phyloP scores from a whole-genome alignment of 169 alveolate species.

The Cryptosporidium meleagridis region DNA sequence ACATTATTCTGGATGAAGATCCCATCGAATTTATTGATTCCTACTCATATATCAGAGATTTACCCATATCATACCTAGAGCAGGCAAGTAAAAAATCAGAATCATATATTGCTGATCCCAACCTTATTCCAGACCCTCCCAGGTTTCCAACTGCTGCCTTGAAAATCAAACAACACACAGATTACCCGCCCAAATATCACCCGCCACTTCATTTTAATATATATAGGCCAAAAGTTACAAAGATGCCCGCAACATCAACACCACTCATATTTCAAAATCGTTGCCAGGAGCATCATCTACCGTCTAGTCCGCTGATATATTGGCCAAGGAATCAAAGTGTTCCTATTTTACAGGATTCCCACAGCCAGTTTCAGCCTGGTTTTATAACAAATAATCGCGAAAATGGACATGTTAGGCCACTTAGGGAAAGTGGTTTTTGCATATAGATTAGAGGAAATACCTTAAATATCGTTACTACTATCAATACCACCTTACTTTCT shows the following conservation, averaged over 20 bases:
- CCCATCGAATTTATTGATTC: slow-evolving; percentile 67
- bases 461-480: background rate
- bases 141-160: slow-evolving; percentile 29
- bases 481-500: background rate
- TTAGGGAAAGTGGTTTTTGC: background rate
- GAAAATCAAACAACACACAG: background rate
- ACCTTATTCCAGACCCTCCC: slow-evolving; percentile 69
- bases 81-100: slow-evolving; percentile 16
- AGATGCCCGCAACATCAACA: background rate
- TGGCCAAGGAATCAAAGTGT: slow-evolving; percentile 5
- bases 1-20: slow-evolving; percentile 64
- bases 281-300: background rate
- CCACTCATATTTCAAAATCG: background rate
- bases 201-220: slow-evolving; percentile 22
- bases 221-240: background rate
- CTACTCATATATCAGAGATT: slow-evolving; percentile 54
- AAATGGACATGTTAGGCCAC: background rate
- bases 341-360: background rate
- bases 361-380: background rate
- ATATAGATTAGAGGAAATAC: background rate
- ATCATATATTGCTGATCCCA: slow-evolving; percentile 26
- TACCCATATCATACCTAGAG: slow-evolving; percentile 54
- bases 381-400: background rate
- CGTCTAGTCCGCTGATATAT: background rate
- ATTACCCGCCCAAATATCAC: slow-evolving; percentile 50